Conservation (phyloP, 2,329 filamentous ascomycete genomes). For the Paracorniculantispora psalliotae region DNA sequence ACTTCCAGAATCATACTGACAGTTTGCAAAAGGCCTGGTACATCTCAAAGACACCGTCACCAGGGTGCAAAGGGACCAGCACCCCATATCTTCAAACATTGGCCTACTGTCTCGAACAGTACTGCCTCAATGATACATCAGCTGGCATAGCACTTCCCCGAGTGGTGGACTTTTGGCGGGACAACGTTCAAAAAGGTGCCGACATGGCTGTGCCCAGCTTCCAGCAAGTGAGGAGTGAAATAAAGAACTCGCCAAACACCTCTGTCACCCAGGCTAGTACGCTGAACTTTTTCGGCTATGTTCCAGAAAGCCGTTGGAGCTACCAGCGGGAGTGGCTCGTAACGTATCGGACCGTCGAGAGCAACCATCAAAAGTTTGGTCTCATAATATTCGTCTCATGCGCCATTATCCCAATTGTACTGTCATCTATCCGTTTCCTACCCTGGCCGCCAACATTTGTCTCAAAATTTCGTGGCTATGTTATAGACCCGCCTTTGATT, state of each 20-base stretch:
- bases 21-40: background rate
- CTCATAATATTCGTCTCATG: conserved; percentile 22
- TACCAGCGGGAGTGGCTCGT: background rate
- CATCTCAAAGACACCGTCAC: background rate
- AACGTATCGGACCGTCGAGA: conserved; percentile 3
- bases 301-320: conserved; percentile 3
- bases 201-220: background rate
- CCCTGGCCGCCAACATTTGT: conserved; percentile 13
- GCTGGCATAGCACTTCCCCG: background rate
- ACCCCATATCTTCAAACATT: background rate
- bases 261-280: background rate
- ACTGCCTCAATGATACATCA: background rate
- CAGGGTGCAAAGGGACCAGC: background rate
- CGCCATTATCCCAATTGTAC: conserved; percentile 16
- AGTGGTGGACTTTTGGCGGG: conserved; percentile 15
- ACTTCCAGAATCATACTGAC: background rate
- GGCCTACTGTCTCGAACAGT: background rate
- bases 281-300: conserved; percentile 13
- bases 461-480: conserved; percentile 13
- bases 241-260: conserved; percentile 1
- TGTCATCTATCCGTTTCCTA: conserved; percentile 26
- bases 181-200: conserved; percentile 3
- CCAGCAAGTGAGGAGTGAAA: conserved; percentile 4
- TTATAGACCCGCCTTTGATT: conserved; percentile 17
- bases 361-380: conserved; percentile 18